Conservation (phyloP, 371 early-diverging fungal genomes). For the Rhizopus delemar region DNA sequence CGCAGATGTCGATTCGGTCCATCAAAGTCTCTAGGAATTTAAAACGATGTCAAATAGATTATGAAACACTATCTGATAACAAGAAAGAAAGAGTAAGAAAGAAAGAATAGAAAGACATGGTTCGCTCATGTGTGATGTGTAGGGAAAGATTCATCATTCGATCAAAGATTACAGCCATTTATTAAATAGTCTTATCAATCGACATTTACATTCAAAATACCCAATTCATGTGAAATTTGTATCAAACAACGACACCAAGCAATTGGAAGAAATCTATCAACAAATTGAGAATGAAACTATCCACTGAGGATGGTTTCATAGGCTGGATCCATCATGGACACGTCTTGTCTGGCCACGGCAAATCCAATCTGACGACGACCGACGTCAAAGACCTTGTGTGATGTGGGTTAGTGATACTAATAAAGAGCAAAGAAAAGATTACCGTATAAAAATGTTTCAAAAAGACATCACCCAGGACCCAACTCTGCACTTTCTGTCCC, state of each 20-base stretch:
- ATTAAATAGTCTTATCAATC: conserved; percentile 26
- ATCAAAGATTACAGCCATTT: conserved; percentile 25
- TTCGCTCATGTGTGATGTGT: not conserved
- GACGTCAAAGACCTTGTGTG: conserved; percentile 55
- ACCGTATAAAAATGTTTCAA: conserved; percentile 75
- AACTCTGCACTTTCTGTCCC: conserved; percentile 50
- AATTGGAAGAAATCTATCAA: conserved; percentile 13
- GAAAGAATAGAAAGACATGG: not conserved
- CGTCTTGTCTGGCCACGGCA: conserved; percentile 38
- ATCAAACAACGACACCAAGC: conserved; percentile 25
- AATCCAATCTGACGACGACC: conserved; percentile 74
- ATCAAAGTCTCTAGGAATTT: conserved; percentile 42
- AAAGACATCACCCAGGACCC: conserved; percentile 84
- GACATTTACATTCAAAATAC: conserved; percentile 28
- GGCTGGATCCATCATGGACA: conserved; percentile 14
- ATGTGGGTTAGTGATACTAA: not conserved
- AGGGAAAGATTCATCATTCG: conserved; percentile 37
- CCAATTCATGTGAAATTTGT: conserved; percentile 43
- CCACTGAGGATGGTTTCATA: conserved; percentile 10
- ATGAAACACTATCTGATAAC: conserved; percentile 27
- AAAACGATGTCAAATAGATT: conserved; percentile 37
- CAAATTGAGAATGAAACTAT: conserved; percentile 2
- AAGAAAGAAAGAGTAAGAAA: conserved; percentile 31
- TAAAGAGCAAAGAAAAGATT: conserved; percentile 18
- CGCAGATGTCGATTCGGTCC: conserved; percentile 24